phyloP scores from a whole-genome alignment of 495 filamentous ascomycete species.

The Lophiotrema nucula region DNA sequence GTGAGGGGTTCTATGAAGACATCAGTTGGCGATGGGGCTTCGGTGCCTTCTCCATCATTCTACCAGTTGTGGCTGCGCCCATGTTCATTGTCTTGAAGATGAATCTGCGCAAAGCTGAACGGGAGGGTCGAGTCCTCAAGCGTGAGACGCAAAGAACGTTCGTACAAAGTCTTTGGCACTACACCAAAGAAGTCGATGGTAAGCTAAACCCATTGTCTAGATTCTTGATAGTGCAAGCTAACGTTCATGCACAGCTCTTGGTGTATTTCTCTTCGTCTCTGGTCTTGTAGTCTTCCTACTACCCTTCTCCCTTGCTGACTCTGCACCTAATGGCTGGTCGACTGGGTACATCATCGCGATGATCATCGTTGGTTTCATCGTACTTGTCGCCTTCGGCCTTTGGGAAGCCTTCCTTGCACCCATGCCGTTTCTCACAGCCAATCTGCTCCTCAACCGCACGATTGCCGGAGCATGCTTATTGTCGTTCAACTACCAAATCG shows the following conservation, averaged over 20 bases:
- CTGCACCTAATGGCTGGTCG: not conserved
- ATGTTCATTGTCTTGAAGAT: conserved; percentile 6
- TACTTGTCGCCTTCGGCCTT: not conserved
- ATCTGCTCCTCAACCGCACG: conserved; percentile 61
- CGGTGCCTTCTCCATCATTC: conserved; percentile 50
- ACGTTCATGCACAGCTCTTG: not conserved
- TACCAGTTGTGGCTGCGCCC: conserved; percentile 40
- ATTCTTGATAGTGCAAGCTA: conserved; percentile 26
- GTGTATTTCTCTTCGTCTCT: not conserved
- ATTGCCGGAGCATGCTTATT: conserved; percentile 61
- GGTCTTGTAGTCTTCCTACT: not conserved
- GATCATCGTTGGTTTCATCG: not conserved
- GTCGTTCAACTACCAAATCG: conserved; percentile 30
- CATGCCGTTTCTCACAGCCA: conserved; percentile 54
- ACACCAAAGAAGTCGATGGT: conserved; percentile 59
- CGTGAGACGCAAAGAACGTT: conserved; percentile 19
- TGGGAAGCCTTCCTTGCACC: not conserved
- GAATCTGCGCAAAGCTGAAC: conserved; percentile 26
- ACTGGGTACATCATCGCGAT: not conserved
- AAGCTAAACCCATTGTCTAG: conserved; percentile 43
- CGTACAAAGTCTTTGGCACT: conserved; percentile 46
- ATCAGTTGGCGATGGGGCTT: conserved; percentile 59
- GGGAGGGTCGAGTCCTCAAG: conserved; percentile 34
- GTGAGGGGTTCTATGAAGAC: conserved; percentile 47
- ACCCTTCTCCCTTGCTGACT: not conserved